A percentile compares a stretch with the other conserved stretches of the same genome.
phyloP scores from a whole-genome alignment of 2,329 filamentous ascomycete genomes.

The Acrocalymma vagum region DNA sequence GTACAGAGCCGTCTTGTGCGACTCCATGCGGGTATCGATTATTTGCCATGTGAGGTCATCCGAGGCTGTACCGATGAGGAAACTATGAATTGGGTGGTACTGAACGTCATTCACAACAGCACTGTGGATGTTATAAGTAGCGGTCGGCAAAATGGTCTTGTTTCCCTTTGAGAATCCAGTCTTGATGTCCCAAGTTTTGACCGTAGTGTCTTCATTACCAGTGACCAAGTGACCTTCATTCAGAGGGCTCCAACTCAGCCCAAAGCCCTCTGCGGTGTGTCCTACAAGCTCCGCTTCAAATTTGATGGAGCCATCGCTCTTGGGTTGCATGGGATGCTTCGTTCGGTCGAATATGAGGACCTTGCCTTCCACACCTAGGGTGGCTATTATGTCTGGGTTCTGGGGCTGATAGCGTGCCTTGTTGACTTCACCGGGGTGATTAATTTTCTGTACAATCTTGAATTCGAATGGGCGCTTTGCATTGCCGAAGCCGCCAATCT shows the following conservation, averaged over 20 bases:
- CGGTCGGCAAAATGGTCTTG: constrained; percentile 73
- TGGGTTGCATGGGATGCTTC: constrained; percentile 84
- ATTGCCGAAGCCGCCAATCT: constrained; percentile 92
- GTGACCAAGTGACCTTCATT: constrained; percentile 83
- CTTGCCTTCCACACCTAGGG: constrained; percentile 85
- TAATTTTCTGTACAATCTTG: constrained; percentile 92
- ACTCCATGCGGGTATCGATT: constrained; percentile 79
- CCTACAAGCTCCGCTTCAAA: constrained; percentile 87
- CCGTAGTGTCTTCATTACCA: constrained; percentile 90
- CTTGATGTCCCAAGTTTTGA: constrained; percentile 89
- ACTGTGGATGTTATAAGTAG: constrained; percentile 85
- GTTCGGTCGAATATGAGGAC: constrained; percentile 96
- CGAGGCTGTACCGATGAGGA: constrained; percentile 87
- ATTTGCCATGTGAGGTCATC: constrained; percentile 95
- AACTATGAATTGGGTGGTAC: constrained; percentile 86
- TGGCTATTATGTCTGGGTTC: constrained; percentile 96
- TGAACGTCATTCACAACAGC: constrained; percentile 97
- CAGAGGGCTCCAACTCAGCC: constrained; percentile 90
- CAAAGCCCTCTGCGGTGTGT: constrained; percentile 89
- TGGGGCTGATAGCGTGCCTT: constrained; percentile 98
- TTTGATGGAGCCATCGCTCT: constrained; percentile 69
- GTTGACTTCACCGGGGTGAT: constrained; percentile 96
- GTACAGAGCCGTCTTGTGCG: constrained; percentile 72
- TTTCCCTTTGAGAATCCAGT: constrained; percentile 73
- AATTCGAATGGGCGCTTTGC: constrained; percentile 82